Conservation (phyloP, 2,329 filamentous ascomycete genomes). For the Fusarium coicis region DNA sequence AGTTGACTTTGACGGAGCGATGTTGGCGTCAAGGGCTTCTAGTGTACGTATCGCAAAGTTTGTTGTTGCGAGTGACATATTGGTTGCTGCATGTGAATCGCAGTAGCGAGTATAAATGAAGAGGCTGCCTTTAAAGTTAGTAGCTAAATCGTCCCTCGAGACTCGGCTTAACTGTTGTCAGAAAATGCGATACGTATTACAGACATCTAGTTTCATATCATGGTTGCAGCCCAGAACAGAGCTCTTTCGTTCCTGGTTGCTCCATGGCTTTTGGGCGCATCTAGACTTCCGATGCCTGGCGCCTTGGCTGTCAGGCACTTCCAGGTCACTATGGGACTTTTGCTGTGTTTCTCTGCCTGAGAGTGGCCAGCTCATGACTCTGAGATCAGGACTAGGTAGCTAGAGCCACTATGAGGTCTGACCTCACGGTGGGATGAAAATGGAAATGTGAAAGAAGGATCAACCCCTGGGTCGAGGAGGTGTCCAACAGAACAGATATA, state of each 20-base stretch:
- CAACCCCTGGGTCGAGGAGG: constrained; percentile 23
- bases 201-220: constrained; percentile 4
- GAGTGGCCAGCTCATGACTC: constrained; percentile 13
- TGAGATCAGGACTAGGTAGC: background rate
- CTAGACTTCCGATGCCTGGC: constrained; percentile 19
- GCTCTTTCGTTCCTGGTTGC: constrained; percentile 1
- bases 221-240: constrained; percentile 4
- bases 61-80: background rate
- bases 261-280: constrained; percentile 17
- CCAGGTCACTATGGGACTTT: background rate
- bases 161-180: background rate
- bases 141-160: background rate
- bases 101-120: background rate
- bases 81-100: background rate
- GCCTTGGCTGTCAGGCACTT: constrained; percentile 15
- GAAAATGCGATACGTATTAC: constrained; percentile 1
- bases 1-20: constrained; percentile 11
- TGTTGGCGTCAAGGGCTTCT: background rate
- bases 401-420: constrained; percentile 16
- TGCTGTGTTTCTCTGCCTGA: background rate
- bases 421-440: constrained; percentile 4
- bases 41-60: background rate
- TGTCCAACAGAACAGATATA: constrained; percentile 1
- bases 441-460: constrained; percentile 3
- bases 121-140: background rate